These are phyloP conservation scores for Venturia effusa DNA, from an alignment of 2,329 filamentous ascomycete species.

Conservation along the genomic window DNA sequence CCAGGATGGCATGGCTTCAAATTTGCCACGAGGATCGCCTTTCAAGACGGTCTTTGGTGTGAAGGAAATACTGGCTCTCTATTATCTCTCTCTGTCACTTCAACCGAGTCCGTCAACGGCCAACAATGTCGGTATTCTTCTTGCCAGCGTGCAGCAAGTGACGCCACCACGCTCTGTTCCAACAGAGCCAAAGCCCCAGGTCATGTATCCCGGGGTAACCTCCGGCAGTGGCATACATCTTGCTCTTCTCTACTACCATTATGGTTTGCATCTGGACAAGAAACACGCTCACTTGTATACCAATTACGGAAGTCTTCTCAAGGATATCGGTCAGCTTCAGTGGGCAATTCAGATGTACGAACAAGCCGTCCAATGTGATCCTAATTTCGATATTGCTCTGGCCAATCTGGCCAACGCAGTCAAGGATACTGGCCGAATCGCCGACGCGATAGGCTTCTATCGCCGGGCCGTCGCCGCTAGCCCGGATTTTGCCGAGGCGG, in stretches of 20 bases:
- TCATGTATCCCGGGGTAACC: constrained; percentile 60
- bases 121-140: constrained; percentile 92
- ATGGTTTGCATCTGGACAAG: constrained; percentile 75
- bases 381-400: constrained; percentile 91
- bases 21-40: constrained; percentile 44
- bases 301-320: constrained; percentile 86
- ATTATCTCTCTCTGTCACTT: constrained; percentile 87
- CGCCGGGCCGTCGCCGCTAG: constrained; percentile 82
- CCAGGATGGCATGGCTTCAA: constrained; percentile 84
- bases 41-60: constrained; percentile 61
- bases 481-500: constrained; percentile 90
- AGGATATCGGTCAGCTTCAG: constrained; percentile 88
- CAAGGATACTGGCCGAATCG: constrained; percentile 88
- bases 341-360: constrained; percentile 96
- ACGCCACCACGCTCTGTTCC: constrained; percentile 17
- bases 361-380: constrained; percentile 81
- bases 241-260: constrained; percentile 89
- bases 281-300: constrained; percentile 95
- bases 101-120: constrained; percentile 95
- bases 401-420: constrained; percentile 96
- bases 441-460: constrained; percentile 87
- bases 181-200: background rate
- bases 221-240: constrained; percentile 81
- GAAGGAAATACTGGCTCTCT: constrained; percentile 84
- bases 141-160: constrained; percentile 84